Conservation (phyloP, 805 yeast genomes). For the Lachancea meyersii region DNA sequence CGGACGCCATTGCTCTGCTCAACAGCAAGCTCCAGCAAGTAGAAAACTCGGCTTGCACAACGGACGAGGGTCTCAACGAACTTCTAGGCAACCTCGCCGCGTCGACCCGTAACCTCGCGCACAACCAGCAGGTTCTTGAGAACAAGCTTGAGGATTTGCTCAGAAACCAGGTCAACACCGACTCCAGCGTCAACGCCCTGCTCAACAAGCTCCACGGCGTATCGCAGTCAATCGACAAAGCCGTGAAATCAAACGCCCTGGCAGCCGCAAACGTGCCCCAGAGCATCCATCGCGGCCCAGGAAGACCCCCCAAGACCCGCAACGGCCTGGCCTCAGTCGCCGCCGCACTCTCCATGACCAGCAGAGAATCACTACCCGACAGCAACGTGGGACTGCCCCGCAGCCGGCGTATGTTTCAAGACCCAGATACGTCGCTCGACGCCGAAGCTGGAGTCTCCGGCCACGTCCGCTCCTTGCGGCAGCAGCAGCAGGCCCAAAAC, state of each 20-base stretch:
- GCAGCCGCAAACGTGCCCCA: constrained; percentile 3
- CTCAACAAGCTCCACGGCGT: constrained; percentile 7
- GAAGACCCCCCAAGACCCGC: constrained; percentile 23
- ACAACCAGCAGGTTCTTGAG: constrained; percentile 33
- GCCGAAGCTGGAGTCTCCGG: constrained; percentile 2
- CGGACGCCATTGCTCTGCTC: constrained; percentile 8
- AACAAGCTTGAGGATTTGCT: constrained; percentile 32
- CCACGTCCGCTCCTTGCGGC: background rate
- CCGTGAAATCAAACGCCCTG: constrained; percentile 7
- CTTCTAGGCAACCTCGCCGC: constrained; percentile 21
- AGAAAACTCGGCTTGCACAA: constrained; percentile 6
- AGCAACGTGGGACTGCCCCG: constrained; percentile 28
- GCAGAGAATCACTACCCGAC: constrained; percentile 24
- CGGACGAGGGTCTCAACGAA: constrained; percentile 11
- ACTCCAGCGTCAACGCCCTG: constrained; percentile 26
- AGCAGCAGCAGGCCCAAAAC: background rate
- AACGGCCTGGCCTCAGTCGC: constrained; percentile 5
- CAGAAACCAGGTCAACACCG: constrained; percentile 34
- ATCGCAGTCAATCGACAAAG: constrained; percentile 8
- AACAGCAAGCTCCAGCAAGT: constrained; percentile 8
- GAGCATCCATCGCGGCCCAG: constrained; percentile 28
- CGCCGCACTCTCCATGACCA: constrained; percentile 8
- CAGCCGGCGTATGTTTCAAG: constrained; percentile 28
- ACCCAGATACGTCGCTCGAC: constrained; percentile 17
- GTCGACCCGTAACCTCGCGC: constrained; percentile 26